Evolutionary conservation across 768 basidiomycete species (phyloP).

Genomic region (Auriscalpium orientale): DNA sequence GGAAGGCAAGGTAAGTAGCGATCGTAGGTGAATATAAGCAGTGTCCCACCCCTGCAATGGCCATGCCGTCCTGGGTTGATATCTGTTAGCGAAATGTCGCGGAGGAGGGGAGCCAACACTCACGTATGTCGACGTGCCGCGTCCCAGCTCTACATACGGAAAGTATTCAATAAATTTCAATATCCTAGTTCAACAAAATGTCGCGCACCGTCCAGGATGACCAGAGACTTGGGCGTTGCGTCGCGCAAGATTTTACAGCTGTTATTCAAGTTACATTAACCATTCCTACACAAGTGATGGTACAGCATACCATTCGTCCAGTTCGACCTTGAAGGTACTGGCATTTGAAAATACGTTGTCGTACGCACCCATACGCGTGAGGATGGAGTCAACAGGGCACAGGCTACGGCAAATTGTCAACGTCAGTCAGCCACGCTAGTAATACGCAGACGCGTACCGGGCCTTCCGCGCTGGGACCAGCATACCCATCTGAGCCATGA

Average conservation of each 20-base stretch:
- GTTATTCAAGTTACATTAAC: not conserved
- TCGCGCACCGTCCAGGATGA: slow-evolving; percentile 83
- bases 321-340: slow-evolving; percentile 96
- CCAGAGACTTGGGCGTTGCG: slow-evolving; percentile 88
- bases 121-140: slow-evolving; percentile 93
- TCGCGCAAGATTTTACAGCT: slow-evolving; percentile 92
- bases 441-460: slow-evolving; percentile 35
- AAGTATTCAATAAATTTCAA: not conserved
- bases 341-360: slow-evolving; percentile 94
- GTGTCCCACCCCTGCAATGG: slow-evolving; percentile 75
- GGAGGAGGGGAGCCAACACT: slow-evolving; percentile 17
- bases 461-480: slow-evolving; percentile 82
- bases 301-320: slow-evolving; percentile 79
- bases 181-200: not conserved
- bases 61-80: slow-evolving; percentile 82
- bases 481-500: slow-evolving; percentile 96
- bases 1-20: not conserved
- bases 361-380: slow-evolving; percentile 98
- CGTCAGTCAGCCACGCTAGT: slow-evolving; percentile 1
- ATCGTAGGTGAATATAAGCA: not conserved
- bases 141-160: slow-evolving; percentile 65
- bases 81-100: slow-evolving; percentile 5
- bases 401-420: slow-evolving; percentile 37
- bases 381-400: slow-evolving; percentile 84
- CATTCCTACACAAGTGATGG: too few relatives aligned